Base-by-base conservation (phyloP, 202 grass and related monocot genomes). In the Carex sylvatica region DNA sequence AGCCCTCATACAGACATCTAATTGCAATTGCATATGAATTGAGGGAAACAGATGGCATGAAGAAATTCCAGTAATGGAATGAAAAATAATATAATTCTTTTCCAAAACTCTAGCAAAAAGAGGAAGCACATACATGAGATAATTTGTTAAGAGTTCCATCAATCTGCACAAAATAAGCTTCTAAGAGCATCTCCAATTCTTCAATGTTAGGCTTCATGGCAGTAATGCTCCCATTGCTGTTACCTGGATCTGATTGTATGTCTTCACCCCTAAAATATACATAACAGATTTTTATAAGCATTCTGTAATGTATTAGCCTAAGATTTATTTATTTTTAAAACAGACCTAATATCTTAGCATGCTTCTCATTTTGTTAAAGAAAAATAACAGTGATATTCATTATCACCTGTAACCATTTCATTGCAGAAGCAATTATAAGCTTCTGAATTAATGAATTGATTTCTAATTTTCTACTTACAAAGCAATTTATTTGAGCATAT, bases 151-250 rank as follows among this genome's bases (percentile, higher is more conserved):
- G 86, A 7, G 94, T 97, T 26, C 89, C 86, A 70, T 97, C 94
- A 3, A 93, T 83, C 86, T 91, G 89, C 49, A 97, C 87, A 46
- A 97, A 97, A 87, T 93, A 97, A 85, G 94, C 91, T 85, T 97
- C 94, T 68, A 93, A 86, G 87, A 97, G 91, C 86, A 92, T 93
- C 72, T 93, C 94, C 91, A 93, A 38, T 68, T 97, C 94, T 83
- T 97, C 86, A 75, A 93, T 88, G 26, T 93, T 69, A 18, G 86
- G 94, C 76, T 97, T 97, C 59, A 88, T 80, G 62, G 74, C 24
- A 24, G 42, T 46, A 81, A 86, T 88, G 81, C 91, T 93, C 65
- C 72, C 87, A 2, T 63, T 56, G 47, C 38, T 85, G 61, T 61
- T 85, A 56, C 64, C 85, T 18, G 84, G 83, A n/a, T 86, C 71